Base-by-base conservation (phyloP, 1,139 yeast species). In the Citeromyces hawaiiensis region DNA sequence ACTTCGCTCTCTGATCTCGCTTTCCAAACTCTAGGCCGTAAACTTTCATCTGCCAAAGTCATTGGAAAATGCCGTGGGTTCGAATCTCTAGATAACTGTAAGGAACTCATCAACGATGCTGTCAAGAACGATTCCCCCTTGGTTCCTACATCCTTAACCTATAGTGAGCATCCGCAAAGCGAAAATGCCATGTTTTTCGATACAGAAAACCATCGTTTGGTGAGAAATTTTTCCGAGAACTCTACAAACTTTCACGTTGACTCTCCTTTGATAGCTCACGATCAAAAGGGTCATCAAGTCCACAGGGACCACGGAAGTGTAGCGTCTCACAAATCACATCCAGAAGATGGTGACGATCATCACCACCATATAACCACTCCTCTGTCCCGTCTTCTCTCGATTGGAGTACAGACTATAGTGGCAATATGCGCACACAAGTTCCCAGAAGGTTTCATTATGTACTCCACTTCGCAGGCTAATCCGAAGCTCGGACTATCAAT, bases 371-470 rank as follows among this genome's bases (percentile, higher is more conserved):
- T 85, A 10, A 76, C 75, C 40, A 79, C 94, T 0, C 86, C 93
- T 2, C 61, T 81, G 14, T 80, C 94, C 0, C 70, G 86, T 44
- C 61, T 91, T 16, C 60, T 88, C 21, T 73, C 94, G 11, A 86
- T 91, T 42, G 96, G 96, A 4, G 58, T 88, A 23, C 96, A 91
- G 57, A 91, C 97, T 0, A 78, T 93, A 3, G 57, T 88, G 41
- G 97, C 95, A 0, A 76, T 91, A 31, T 74, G 94, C 1, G 61
- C 91, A 33, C 98, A 91, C 59, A 88, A 91, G 55, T 66, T 91
- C 29, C 98, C 98, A 0, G 98, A 91, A 59, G 98, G 98, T 0
- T 83, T 91, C 51, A 75, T 91, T 41, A 82, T 94, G 33, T 91
- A 71, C 55, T 75, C 88, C 2, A 82, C 94, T 0, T 70, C 87